Evolutionary conservation across 345 rosid genomes (phyloP).

Genomic region (Camelina sativa): DNA sequence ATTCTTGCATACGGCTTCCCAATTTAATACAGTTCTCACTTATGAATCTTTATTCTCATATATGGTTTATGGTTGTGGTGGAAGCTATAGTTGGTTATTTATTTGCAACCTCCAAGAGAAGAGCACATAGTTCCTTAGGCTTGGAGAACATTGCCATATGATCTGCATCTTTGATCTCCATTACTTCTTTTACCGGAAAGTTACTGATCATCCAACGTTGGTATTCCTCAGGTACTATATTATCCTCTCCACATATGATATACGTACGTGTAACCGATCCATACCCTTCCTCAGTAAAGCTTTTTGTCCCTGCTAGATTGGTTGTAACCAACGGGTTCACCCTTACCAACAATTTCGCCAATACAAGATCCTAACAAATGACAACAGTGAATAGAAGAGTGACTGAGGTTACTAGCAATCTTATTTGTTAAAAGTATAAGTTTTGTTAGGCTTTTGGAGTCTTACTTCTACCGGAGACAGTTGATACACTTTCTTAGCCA

Average conservation of each 20-base stretch:
- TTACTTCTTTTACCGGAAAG: slow-evolving; percentile 38
- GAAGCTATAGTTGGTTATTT: neutral
- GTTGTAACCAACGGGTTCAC: slow-evolving; percentile 33
- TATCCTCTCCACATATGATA: slow-evolving; percentile 46
- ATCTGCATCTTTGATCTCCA: slow-evolving; percentile 44
- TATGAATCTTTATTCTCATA: neutral
- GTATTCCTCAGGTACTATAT: neutral
- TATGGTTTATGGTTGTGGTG: slow-evolving; percentile 3
- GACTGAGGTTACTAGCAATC: neutral
- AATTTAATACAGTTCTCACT: neutral
- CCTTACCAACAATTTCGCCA: slow-evolving; percentile 42
- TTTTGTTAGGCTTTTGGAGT: neutral
- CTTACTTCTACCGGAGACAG: slow-evolving; percentile 43
- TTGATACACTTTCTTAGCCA: slow-evolving; percentile 32
- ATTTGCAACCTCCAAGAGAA: slow-evolving; percentile 31
- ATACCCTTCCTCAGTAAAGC: slow-evolving; percentile 35
- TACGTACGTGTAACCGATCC: slow-evolving; percentile 37
- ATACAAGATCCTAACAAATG: slow-evolving; percentile 40
- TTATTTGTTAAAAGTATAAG: neutral
- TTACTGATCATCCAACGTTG: slow-evolving; percentile 46
- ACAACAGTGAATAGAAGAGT: neutral
- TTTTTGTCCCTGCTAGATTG: slow-evolving; percentile 21
- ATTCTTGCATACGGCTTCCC: neutral
- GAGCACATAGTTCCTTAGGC: slow-evolving; percentile 40
- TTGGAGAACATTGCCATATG: slow-evolving; percentile 53